phyloP scores from a whole-genome alignment of 805 yeast genomes.

The Torulaspora maleeae region DNA sequence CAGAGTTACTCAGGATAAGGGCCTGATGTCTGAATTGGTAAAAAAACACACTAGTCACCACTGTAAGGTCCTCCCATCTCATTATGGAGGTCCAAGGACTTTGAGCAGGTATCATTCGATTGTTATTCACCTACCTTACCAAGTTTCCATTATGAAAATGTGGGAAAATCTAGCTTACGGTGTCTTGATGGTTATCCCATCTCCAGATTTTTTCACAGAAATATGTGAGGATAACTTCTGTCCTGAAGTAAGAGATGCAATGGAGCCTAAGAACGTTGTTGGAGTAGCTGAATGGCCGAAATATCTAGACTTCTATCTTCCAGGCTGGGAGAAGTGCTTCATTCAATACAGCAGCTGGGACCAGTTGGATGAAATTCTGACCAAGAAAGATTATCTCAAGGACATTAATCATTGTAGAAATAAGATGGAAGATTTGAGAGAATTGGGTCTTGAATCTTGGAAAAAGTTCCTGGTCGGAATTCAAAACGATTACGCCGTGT shows the following conservation, averaged over 20 bases:
- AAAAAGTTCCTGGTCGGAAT: slow-evolving; percentile 1
- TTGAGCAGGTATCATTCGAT: slow-evolving; percentile 9
- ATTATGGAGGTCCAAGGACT: slow-evolving; percentile 15
- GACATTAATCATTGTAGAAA: slow-evolving; percentile 10
- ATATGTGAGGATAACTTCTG: slow-evolving; percentile 7
- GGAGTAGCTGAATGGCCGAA: slow-evolving; percentile 7
- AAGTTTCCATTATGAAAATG: slow-evolving; percentile 15
- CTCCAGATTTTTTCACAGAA: slow-evolving; percentile 8
- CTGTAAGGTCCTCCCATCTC: slow-evolving; percentile 4
- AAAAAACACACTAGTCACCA: slow-evolving; percentile 1
- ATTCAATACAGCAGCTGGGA: slow-evolving; percentile 11
- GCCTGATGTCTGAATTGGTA: slow-evolving; percentile 2
- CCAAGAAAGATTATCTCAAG: slow-evolving; percentile 2
- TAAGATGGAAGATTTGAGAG: slow-evolving; percentile 7
- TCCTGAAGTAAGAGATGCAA: neutral
- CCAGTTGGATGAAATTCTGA: slow-evolving; percentile 5
- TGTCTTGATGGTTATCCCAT: slow-evolving; percentile 8
- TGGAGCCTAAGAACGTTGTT: slow-evolving; percentile 6
- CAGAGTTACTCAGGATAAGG: slow-evolving; percentile 8
- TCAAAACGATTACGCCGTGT: neutral
- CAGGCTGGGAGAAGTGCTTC: slow-evolving; percentile 10
- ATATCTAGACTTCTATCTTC: slow-evolving; percentile 10
- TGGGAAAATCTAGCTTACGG: slow-evolving; percentile 15
- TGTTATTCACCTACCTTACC: slow-evolving; percentile 14
- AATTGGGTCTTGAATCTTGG: slow-evolving; percentile 3